Evolutionary conservation across 2,329 filamentous ascomycete species (phyloP).

Genomic region (Colletotrichum truncatum): DNA sequence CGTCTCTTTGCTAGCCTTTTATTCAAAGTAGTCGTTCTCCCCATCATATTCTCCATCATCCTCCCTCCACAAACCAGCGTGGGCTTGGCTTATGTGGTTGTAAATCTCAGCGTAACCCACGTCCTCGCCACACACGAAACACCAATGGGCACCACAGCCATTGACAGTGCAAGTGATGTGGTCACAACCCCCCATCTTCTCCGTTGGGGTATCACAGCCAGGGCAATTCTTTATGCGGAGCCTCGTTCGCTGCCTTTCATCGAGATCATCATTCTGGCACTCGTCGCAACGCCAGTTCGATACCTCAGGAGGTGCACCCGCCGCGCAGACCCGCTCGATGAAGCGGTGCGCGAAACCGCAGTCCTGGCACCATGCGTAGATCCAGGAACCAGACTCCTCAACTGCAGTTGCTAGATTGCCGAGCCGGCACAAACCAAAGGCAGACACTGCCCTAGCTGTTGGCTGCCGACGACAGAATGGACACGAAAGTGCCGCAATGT

Average conservation of each 20-base stretch:
- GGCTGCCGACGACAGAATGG: constrained; percentile 60
- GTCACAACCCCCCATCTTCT: constrained; percentile 48
- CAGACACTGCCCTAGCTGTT: constrained; percentile 44
- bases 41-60: constrained; percentile 25
- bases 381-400: constrained; percentile 49
- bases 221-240: constrained; percentile 43
- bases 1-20: too few species aligned
- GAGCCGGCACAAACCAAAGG: constrained; percentile 48
- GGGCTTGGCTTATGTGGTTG: constrained; percentile 43
- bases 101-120: constrained; percentile 43
- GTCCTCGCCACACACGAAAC: constrained; percentile 47
- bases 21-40: not conserved
- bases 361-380: constrained; percentile 57
- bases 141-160: constrained; percentile 48
- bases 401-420: constrained; percentile 49
- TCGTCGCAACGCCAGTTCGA: constrained; percentile 51
- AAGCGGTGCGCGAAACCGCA: constrained; percentile 53
- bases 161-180: constrained; percentile 47
- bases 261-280: too few species aligned
- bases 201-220: constrained; percentile 44
- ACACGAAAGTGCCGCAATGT: constrained; percentile 56
- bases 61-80: constrained; percentile 41
- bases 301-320: constrained; percentile 47
- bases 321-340: constrained; percentile 53
- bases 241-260: constrained; percentile 26